Evolutionary conservation across 129 eudicot genomes (phyloP), one percentile per base, ranked within the genome.

Genomic region (Lactuca saligna): DNA sequence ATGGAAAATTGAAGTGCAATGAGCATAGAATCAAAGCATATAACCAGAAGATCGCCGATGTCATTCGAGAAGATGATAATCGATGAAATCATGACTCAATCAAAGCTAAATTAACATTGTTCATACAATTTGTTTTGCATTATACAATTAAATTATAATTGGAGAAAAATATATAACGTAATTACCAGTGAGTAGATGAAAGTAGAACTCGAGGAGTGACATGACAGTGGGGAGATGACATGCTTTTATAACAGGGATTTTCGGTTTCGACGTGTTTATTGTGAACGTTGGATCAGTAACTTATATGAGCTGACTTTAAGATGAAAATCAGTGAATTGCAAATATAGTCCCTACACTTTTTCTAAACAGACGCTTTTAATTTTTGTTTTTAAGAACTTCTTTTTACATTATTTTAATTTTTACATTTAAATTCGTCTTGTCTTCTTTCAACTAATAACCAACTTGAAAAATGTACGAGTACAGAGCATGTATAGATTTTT

Each of bases 181-280:
- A 25, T 6, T 37, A 72, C 70, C 10, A 5, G 3, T 62, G 55
- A 34, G 15, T 37, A 11, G 54, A 7, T 61, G 69, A 72, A 17
- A 4, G 37, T 48, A 5, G 63, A 72, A 49, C 15, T 61, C 7
- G 8, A 16, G 4, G 69, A 35, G 56, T 62, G 69, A 61, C 35
- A 72, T 72, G 44, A 34, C 8, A 62, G 15, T 53, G 62, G 51
- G 46, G 3, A 32, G 3, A 32, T 4, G 57, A 1, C 3, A 62
- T 51, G 37, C 16, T 61, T 72, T 72, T 72, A 72, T 72, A 44
- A 46, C 0, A 46, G 7, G 62, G 60, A 38, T 8, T 54, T 68
- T 53, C 3, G 9, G 35, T 46, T 71, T 59, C 14, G 7, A 33
- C 6, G 16, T 70, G 65, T 29, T 70, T 14, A 58, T 31, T 70